A percentile compares a stretch with the other conserved stretches of the same genome.
phyloP scores from a whole-genome alignment of 805 yeast species.

The Saccharomycopsis capsularis region DNA sequence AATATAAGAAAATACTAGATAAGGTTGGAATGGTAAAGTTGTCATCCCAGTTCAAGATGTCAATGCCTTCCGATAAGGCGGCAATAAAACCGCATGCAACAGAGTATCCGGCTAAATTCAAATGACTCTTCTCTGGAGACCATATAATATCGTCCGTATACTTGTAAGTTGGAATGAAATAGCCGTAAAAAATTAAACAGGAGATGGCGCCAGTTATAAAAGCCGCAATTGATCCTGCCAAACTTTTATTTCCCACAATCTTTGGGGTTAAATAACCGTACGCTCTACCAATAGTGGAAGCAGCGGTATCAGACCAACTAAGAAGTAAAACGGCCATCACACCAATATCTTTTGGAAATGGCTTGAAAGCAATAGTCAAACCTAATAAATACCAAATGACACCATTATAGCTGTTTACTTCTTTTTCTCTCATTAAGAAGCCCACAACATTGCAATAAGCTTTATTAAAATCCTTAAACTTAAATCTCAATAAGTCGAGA shows the following conservation, averaged over 20 bases:
- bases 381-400: constrained; percentile 85
- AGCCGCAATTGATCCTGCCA: constrained; percentile 90
- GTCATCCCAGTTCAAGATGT: constrained; percentile 74
- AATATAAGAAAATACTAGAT: constrained; percentile 59
- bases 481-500: constrained; percentile 64
- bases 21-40: constrained; percentile 91
- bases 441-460: constrained; percentile 65
- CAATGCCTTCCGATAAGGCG: constrained; percentile 79
- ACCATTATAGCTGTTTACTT: constrained; percentile 70
- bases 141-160: constrained; percentile 55
- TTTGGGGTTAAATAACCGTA: constrained; percentile 82
- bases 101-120: constrained; percentile 49
- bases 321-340: constrained; percentile 69
- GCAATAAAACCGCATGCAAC: constrained; percentile 73
- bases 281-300: constrained; percentile 85
- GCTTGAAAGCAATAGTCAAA: constrained; percentile 56
- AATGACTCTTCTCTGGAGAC: constrained; percentile 50
- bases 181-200: constrained; percentile 65
- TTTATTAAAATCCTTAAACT: constrained; percentile 53
- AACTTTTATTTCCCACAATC: constrained; percentile 64
- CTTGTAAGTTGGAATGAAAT: constrained; percentile 61
- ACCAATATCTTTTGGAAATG: constrained; percentile 75
- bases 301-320: constrained; percentile 98
- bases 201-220: constrained; percentile 61
- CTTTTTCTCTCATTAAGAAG: constrained; percentile 78